These are phyloP conservation scores for Pseudogymnoascus sp. DNA, from an alignment of 2,329 filamentous ascomycete genomes.

Conservation along the genomic window DNA sequence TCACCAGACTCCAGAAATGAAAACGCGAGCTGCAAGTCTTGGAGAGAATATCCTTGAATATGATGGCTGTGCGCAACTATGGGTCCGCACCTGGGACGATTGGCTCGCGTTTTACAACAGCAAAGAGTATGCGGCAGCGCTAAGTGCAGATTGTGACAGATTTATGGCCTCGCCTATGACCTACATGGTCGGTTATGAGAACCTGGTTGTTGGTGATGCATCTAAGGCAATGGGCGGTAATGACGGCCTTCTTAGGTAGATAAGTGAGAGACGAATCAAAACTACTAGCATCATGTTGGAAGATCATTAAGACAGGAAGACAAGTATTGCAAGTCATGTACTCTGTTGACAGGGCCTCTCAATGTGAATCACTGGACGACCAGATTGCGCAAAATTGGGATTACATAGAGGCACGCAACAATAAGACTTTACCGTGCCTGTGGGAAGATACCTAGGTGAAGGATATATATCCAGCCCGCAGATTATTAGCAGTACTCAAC, in stretches of 20 bases:
- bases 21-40: background rate
- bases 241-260: slow-evolving; percentile 10
- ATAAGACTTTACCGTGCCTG: background rate
- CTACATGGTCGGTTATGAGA: slow-evolving; percentile 10
- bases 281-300: background rate
- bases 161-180: slow-evolving; percentile 12
- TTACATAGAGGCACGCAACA: background rate
- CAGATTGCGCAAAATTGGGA: background rate
- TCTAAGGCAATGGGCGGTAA: slow-evolving; percentile 3
- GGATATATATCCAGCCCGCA: background rate
- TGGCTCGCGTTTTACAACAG: slow-evolving; percentile 11
- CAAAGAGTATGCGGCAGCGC: slow-evolving; percentile 7
- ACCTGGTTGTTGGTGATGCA: slow-evolving; percentile 9
- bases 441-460: background rate
- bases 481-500: background rate
- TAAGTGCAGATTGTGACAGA: slow-evolving; percentile 7
- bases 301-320: background rate
- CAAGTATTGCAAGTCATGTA: background rate
- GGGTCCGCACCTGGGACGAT: slow-evolving; percentile 11
- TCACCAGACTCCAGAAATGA: slow-evolving; percentile 5
- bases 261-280: background rate
- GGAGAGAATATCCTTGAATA: slow-evolving; percentile 10
- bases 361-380: background rate
- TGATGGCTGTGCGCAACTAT: slow-evolving; percentile 12
- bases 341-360: background rate